These are phyloP conservation scores for Sporisorium scitamineum DNA, from an alignment of 1,284 basidiomycete species.

Conservation along the genomic window DNA sequence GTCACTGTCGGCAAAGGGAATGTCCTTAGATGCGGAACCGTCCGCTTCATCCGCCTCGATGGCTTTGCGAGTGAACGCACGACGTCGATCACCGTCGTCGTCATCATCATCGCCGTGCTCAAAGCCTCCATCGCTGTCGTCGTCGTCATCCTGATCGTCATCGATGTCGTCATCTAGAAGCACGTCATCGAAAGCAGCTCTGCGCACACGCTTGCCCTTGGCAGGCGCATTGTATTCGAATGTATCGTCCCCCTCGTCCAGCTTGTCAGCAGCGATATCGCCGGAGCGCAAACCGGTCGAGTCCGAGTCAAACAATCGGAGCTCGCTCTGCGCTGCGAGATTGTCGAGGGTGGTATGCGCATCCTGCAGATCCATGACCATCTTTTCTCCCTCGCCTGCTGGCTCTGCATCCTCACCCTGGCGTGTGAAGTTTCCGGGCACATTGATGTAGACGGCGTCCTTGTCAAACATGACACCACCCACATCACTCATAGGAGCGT, in stretches of 20 bases:
- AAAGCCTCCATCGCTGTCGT: conserved; percentile 54
- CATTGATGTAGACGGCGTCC: conserved; percentile 97
- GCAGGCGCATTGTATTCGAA: conserved; percentile 11
- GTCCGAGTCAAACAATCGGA: conserved; percentile 86
- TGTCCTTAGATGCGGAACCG: conserved; percentile 45
- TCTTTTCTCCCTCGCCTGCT: conserved; percentile 88
- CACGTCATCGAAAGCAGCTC: conserved; percentile 61
- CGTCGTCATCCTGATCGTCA: conserved; percentile 52
- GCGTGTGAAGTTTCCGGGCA: conserved; percentile 88
- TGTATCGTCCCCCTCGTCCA: conserved; percentile 8
- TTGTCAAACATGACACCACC: conserved; percentile 98
- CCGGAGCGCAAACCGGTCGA: conserved; percentile 64
- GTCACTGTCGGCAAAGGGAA: conserved; percentile 68
- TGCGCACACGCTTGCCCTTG: conserved; percentile 45
- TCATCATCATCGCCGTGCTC: conserved; percentile 51
- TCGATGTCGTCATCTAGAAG: conserved; percentile 68
- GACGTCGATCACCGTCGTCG: conserved; percentile 20
- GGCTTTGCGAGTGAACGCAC: conserved; percentile 31
- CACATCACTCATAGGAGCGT: conserved; percentile 98
- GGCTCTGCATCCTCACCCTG: conserved; percentile 72
- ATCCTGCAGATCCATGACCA: conserved; percentile 97
- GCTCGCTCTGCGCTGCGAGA: conserved; percentile 81
- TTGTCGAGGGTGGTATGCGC: conserved; percentile 85
- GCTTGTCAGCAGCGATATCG: conserved; percentile 6
- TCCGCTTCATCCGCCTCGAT: conserved; percentile 33